Conservation (phyloP, 441 rosid genomes). For the Eutrema salsugineum region DNA sequence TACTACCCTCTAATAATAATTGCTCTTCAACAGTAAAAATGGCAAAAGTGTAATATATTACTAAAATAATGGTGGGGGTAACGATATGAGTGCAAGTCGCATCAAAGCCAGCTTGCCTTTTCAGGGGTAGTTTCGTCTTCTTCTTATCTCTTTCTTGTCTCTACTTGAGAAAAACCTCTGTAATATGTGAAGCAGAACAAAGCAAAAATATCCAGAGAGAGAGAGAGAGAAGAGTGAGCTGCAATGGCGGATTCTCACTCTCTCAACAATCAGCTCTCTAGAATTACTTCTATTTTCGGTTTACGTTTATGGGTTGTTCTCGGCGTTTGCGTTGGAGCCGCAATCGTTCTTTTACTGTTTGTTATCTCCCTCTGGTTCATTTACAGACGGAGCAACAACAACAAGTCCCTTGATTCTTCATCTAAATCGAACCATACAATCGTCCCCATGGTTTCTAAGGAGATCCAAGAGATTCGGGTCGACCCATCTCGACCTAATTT, state of each 20-base stretch:
- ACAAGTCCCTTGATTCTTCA: constrained; percentile 21
- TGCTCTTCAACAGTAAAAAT: background rate
- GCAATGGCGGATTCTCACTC: constrained; percentile 34
- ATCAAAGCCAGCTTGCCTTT: constrained; percentile 34
- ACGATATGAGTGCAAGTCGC: constrained; percentile 19
- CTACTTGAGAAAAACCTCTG: constrained; percentile 7
- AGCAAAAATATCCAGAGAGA: background rate
- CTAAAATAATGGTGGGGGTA: background rate
- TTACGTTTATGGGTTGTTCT: constrained; percentile 80
- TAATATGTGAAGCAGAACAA: constrained; percentile 33
- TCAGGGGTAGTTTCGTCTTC: constrained; percentile 8
- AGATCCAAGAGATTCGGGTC: constrained; percentile 71
- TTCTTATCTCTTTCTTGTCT: background rate
- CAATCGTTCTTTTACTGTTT: constrained; percentile 70
- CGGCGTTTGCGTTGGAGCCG: constrained; percentile 77
- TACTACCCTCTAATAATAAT: background rate
- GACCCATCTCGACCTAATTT: constrained; percentile 39
- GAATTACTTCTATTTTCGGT: constrained; percentile 66
- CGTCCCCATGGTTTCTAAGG: constrained; percentile 73
- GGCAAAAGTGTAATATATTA: constrained; percentile 7
- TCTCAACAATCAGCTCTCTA: constrained; percentile 58
- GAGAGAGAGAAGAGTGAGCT: background rate
- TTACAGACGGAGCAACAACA: constrained; percentile 41
- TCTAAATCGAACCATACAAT: constrained; percentile 36
- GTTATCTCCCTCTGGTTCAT: constrained; percentile 83